phyloP scores from a whole-genome alignment of 192 early-diverging fungal species.

The Coemansia sp. region DNA sequence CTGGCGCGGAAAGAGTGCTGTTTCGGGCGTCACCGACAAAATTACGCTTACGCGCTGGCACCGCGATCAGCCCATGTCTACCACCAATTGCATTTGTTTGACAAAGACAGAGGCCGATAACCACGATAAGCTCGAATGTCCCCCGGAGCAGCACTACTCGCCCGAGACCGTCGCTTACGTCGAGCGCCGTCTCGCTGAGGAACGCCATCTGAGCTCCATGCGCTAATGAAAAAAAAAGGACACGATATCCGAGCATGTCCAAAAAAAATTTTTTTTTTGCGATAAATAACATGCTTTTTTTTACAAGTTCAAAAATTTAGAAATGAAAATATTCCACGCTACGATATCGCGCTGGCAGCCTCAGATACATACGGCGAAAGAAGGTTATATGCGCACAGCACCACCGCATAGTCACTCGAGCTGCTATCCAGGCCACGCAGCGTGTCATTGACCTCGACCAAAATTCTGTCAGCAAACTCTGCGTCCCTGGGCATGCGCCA shows the following conservation, averaged over 20 bases:
- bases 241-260: background rate
- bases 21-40: constrained; percentile 75
- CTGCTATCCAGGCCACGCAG: constrained; percentile 16
- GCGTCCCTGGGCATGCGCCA: constrained; percentile 47
- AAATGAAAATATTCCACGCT: background rate
- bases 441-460: constrained; percentile 31
- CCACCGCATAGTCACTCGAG: constrained; percentile 33
- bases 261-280: constrained; percentile 3
- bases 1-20: constrained; percentile 75
- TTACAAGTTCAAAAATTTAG: background rate
- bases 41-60: constrained; percentile 80
- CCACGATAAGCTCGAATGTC: constrained; percentile 39
- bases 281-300: background rate
- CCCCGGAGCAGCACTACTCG: constrained; percentile 41
- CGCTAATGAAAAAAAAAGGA: constrained; percentile 16
- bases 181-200: constrained; percentile 36
- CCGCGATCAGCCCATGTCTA: constrained; percentile 59
- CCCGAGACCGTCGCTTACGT: constrained; percentile 34
- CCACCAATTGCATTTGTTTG: constrained; percentile 81
- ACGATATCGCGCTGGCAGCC: background rate
- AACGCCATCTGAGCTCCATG: constrained; percentile 38
- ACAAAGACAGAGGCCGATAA: constrained; percentile 74
- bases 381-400: constrained; percentile 43
- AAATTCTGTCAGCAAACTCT: constrained; percentile 48
- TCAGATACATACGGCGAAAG: constrained; percentile 32